Percentiles rank a stretch among this genome's conserved stretches.
These are phyloP conservation scores for Citrus medica DNA, from an alignment of 345 rosid genomes.

Conservation along the genomic window DNA sequence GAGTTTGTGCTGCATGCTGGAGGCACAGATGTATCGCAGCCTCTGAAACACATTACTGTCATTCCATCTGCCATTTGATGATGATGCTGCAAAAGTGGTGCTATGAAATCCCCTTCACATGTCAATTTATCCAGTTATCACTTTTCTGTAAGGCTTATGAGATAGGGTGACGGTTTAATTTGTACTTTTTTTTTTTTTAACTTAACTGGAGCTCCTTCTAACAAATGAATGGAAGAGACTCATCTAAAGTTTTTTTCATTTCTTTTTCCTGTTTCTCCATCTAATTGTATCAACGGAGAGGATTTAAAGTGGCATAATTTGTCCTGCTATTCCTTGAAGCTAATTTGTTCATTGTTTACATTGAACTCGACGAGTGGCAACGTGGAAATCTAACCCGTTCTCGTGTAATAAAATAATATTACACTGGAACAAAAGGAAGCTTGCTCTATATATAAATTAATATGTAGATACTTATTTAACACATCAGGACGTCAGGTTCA, in stretches of 20 bases:
- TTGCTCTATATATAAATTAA: too few species aligned
- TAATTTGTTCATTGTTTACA: neutral
- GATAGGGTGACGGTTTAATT: neutral
- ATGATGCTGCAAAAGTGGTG: neutral
- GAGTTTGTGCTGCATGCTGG: conserved; percentile 81
- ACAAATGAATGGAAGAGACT: conserved; percentile 10
- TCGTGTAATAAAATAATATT: too few species aligned
- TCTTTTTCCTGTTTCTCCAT: neutral
- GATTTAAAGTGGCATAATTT: neutral
- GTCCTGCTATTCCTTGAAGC: neutral
- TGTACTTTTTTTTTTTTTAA: neutral
- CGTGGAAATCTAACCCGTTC: too few species aligned
- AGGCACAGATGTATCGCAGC: conserved; percentile 44
- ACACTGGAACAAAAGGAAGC: too few species aligned
- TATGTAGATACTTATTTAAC: too few species aligned
- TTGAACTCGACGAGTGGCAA: neutral
- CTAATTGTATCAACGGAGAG: neutral
- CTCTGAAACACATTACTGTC: conserved; percentile 53
- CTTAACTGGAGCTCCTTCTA: conserved; percentile 5
- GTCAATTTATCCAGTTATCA: too few species aligned
- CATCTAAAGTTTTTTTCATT: neutral
- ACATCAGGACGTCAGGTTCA: too few species aligned
- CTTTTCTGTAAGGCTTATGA: neutral
- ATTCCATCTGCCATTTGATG: conserved; percentile 36
- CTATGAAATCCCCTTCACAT: neutral